Evolutionary conservation across 2,329 filamentous ascomycete genomes (phyloP), one percentile per base, ranked within the genome.

Genomic region (Penicillium crustosum): DNA sequence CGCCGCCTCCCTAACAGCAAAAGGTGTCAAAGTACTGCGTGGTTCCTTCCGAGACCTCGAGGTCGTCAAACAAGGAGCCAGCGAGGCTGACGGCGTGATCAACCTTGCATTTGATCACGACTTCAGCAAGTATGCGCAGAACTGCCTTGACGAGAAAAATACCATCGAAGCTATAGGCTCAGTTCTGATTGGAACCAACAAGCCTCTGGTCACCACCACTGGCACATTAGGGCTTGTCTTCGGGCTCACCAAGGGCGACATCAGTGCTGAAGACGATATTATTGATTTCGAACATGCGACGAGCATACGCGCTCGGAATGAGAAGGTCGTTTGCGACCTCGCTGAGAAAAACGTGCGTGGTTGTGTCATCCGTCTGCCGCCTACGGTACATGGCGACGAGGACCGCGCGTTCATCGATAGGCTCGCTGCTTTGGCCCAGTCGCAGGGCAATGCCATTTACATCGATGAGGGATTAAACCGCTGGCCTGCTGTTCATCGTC

Each of bases 41-140:
- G 78, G 78, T 21, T 60, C 67, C 52, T 66, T 80, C 8, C 60
- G 73, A 13, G 73, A 78, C 49, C 54, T 74, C 1, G 69, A 70
- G 4, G 60, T 67, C 23, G 67, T 80, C 48, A 68, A 64, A 43
- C 62, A 51, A 33, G 73, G 68, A 13, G 75, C 75, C 4, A 54
- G 61, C 1, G 61, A 62, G 1, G 67, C 67, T 10, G 77, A 79
- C 44, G 76, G 68, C 15, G 72, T 76, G 36, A 70, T 79, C 54
- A 75, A 79, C 54, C 69, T 79, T 6, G 78, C 75, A 29, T 80
- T 79, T 59, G 63, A 70, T 31, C 73, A 78, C 64, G 71, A 79
- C 64, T 78, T 80, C 62, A 63, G 66, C 52, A 64, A 75, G 48
- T 65, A 60, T 7, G 74, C 70, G 43, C 60, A 58, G 3, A 61